Evolutionary conservation across 805 yeast species (phyloP), one percentile per base, ranked within the genome.

Genomic region (Zygosaccharomyces rouxii): DNA sequence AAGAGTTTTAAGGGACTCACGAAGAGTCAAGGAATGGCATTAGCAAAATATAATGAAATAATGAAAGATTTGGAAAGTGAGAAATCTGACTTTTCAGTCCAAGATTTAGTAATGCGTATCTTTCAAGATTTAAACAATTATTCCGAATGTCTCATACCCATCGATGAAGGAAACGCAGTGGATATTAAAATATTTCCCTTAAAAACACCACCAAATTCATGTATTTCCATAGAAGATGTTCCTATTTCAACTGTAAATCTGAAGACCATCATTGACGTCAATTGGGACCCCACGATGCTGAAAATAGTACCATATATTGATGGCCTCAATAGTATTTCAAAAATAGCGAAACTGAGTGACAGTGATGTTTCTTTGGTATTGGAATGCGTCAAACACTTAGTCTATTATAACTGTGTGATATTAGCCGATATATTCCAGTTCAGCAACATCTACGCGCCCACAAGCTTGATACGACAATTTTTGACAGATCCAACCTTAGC

Each of bases 261-360:
- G 29, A 76, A 76, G 25, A 71, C 78, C 33, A 72, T 94, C 52
- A 83, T 88, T 38, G 99, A 94, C 66, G 84, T 86, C 7, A 84
- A 86, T 58, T 94, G 99, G 97, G 99, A 94, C 66, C 97, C 97
- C 1, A 92, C 98, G 1, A 85, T 94, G 94, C 73, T 89, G 40
- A 84, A 86, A 56, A 86, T 94, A 21, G 69, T 88, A 9, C 96
- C 97, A 0, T 85, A 74, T 55, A 88, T 94, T 43, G 81, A 94
- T 59, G 99, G 99, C 1, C 74, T 89, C 42, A 92, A 92, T 63
- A 86, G 94, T 5, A 80, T 94, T 16, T 74, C 80, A 31, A 76
- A 77, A 47, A 92, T 95, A 33, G 80, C 96, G 16, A 79, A 80
- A 44, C 67, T 89, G 44, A 88, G 97, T 1, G 81, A 86, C 58